Evolutionary conservation across 2,329 filamentous ascomycete genomes (phyloP).

Genomic region (Decorospora gaudefroyi): DNA sequence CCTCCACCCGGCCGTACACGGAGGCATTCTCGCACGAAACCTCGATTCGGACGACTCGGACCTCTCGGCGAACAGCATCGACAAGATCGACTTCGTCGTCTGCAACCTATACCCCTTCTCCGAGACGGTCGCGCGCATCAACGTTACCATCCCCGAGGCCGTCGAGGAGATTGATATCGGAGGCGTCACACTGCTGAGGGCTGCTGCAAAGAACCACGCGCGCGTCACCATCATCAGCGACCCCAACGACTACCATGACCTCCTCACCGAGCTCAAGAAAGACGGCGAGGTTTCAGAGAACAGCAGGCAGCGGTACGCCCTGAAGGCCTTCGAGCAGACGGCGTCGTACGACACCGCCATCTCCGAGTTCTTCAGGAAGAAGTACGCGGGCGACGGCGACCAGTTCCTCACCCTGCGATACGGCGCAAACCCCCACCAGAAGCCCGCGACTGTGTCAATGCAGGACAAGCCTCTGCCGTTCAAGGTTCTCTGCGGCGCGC

Average conservation of each 20-base stretch:
- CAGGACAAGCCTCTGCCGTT: constrained; percentile 79
- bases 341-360: constrained; percentile 96
- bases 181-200: constrained; percentile 92
- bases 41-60: constrained; percentile 96
- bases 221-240: constrained; percentile 96
- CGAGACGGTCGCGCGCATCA: constrained; percentile 94
- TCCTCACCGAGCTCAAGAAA: constrained; percentile 87
- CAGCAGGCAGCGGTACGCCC: constrained; percentile 84
- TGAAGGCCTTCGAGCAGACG: constrained; percentile 98
- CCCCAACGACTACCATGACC: constrained; percentile 89
- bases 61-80: constrained; percentile 60
- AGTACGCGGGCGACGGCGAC: constrained; percentile 83
- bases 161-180: constrained; percentile 98
- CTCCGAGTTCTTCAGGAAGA: constrained; percentile 94
- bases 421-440: constrained; percentile 97
- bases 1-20: constrained; percentile 84
- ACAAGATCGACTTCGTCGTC: constrained; percentile 58
- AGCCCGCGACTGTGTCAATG: constrained; percentile 85
- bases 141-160: constrained; percentile 93
- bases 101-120: constrained; percentile 99
- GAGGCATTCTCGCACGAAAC: constrained; percentile 89
- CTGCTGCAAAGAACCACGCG: constrained; percentile 96
- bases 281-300: constrained; percentile 81
- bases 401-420: constrained; percentile 89
- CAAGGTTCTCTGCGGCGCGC: constrained; percentile 86